phyloP scores from a whole-genome alignment of 352 stramenopile species.

The Globisporangium uncinulatum region DNA sequence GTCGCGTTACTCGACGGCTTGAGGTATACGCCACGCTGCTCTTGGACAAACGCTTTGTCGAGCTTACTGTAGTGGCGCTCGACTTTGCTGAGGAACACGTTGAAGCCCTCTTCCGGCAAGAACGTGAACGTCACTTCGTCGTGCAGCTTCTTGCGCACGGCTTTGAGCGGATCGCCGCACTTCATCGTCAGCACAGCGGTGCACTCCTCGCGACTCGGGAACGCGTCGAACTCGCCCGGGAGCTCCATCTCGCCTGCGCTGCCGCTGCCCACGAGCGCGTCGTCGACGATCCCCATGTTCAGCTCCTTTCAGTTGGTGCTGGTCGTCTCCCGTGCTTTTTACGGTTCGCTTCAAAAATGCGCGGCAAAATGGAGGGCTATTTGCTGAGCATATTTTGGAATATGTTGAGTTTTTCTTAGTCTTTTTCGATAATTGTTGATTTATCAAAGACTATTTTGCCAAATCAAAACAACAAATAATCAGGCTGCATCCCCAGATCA shows the following conservation, averaged over 20 bases:
- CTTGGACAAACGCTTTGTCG: slow-evolving; percentile 50
- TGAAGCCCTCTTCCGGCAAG: slow-evolving; percentile 66
- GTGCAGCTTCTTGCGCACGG: slow-evolving; percentile 76
- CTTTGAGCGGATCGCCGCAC: slow-evolving; percentile 63
- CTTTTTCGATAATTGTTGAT: too few species aligned
- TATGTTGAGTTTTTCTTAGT: too few species aligned
- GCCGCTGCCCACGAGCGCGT: background rate
- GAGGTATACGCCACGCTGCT: slow-evolving; percentile 65
- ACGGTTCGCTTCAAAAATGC: background rate
- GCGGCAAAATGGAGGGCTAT: background rate
- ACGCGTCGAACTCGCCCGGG: slow-evolving; percentile 27
- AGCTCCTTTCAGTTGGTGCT: too few species aligned
- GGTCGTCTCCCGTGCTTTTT: too few species aligned
- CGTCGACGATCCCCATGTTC: background rate
- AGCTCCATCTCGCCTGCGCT: slow-evolving; percentile 8
- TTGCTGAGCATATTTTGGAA: too few species aligned
- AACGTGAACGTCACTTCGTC: slow-evolving; percentile 67
- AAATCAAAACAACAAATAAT: too few species aligned
- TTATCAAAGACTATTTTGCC: too few species aligned
- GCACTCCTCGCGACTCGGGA: slow-evolving; percentile 60
- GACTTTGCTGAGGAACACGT: slow-evolving; percentile 72
- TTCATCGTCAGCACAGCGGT: slow-evolving; percentile 71
- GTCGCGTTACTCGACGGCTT: slow-evolving; percentile 71
- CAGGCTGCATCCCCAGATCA: too few species aligned
- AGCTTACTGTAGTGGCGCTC: slow-evolving; percentile 68